Evolutionary conservation across 108 stramenopile genomes (phyloP).

Genomic region (Nitzschia palea): DNA sequence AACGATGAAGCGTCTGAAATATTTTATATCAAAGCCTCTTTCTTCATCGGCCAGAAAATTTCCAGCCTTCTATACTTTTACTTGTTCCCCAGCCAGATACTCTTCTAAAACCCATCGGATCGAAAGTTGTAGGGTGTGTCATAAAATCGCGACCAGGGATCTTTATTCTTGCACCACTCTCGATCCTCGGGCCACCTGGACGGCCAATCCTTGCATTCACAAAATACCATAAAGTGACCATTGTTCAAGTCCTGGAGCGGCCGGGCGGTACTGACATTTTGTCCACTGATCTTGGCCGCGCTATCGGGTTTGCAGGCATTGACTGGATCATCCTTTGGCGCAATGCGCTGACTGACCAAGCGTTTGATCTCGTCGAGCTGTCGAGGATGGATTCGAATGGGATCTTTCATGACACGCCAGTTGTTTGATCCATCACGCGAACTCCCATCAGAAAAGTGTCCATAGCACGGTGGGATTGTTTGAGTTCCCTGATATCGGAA

Average conservation of each 20-base stretch:
- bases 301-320: slow-evolving; percentile 24
- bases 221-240: slow-evolving; percentile 30
- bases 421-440: slow-evolving; percentile 14
- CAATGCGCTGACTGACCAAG: slow-evolving; percentile 37
- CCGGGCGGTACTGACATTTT: slow-evolving; percentile 31
- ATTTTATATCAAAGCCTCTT: too few relatives aligned
- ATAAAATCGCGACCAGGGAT: slow-evolving; percentile 30
- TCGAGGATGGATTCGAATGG: slow-evolving; percentile 32
- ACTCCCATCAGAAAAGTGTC: background rate
- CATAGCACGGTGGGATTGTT: slow-evolving; percentile 50
- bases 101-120: slow-evolving; percentile 15
- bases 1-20: too few relatives aligned
- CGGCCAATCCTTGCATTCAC: slow-evolving; percentile 50
- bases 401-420: slow-evolving; percentile 45
- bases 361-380: slow-evolving; percentile 36
- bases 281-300: slow-evolving; percentile 20
- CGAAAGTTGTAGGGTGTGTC: slow-evolving; percentile 48
- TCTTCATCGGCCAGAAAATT: slow-evolving; percentile 7
- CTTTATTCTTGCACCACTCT: slow-evolving; percentile 32
- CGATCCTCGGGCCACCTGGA: slow-evolving; percentile 39
- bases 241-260: slow-evolving; percentile 32
- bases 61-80: background rate
- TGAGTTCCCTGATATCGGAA: slow-evolving; percentile 25
- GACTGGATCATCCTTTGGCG: slow-evolving; percentile 23
- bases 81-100: slow-evolving; percentile 8